Base-by-base conservation (phyloP, 345 rosid species). In the Euphorbia lathyris region DNA sequence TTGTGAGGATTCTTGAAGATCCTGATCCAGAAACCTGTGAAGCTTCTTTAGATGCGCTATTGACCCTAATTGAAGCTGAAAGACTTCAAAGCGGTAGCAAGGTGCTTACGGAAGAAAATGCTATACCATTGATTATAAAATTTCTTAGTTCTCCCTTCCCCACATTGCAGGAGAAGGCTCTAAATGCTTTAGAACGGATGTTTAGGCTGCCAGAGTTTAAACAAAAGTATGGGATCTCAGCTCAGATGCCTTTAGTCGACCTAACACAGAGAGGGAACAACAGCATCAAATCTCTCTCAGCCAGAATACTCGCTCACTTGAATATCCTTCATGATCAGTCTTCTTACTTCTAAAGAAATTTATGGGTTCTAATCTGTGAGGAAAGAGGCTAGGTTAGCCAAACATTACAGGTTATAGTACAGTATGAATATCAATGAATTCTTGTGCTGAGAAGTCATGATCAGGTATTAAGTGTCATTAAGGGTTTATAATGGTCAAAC, bases 221-320 rank as follows among this genome's bases (percentile, higher is more conserved):
- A 73, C 82, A 63, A 27, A 85, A 81, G 79, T 86, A 83, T 26
- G 90, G 93, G 25, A 56, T 72, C 25, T 73, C 87, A 38, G 93
- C 90, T 19, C 90, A 85, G 72, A 80, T 81, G 81, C 84, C 86
- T 34, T 70, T 88, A 43, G 88, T 88, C 47, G 90, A 88, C 72
- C 74, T 88, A 66, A 86, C 93, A 5, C 90, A 82, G 72, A 77
- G 87, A n/a, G 93, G 88, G 30, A 86, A 63, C 73, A 74, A 75
- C 56, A 81, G 72, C n/a, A 75, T 81, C 84, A 88, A 77, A 78
- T 86, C 90, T 36, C 81, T 86, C 67, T 74, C 93, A 0, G 93
- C 93, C 62, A 79, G 83, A 67, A 79, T 83, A 65, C 89, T 88
- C 53, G 90, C 90, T 76, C 90, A 85, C 66, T 73, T 88, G 84